These are phyloP conservation scores for Tolypocladium paradoxum DNA, from an alignment of 2,329 filamentous ascomycete species.

Conservation along the genomic window DNA sequence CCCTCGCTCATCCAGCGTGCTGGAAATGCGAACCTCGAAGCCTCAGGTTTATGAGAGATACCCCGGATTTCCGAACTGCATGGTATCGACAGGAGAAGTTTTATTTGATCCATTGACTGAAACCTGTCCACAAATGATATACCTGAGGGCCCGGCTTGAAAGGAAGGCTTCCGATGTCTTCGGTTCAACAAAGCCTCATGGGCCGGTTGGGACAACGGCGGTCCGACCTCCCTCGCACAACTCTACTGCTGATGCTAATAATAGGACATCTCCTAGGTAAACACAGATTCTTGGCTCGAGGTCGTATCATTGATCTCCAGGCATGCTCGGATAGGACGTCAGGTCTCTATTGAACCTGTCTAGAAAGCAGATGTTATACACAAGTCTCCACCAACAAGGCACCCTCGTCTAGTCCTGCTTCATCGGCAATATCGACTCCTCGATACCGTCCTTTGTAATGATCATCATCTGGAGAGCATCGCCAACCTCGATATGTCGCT, in stretches of 20 bases:
- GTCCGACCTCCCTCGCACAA: background rate
- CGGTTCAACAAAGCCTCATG: background rate
- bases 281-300: background rate
- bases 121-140: background rate
- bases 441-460: conserved; percentile 77
- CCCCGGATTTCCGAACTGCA: no score
- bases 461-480: conserved; percentile 93
- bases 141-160: background rate
- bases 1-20: no score
- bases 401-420: conserved; percentile 66
- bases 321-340: background rate
- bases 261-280: no score
- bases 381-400: conserved; percentile 6
- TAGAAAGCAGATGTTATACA: conserved; percentile 19
- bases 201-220: background rate
- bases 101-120: background rate
- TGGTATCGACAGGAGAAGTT: background rate
- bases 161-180: background rate
- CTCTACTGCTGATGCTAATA: background rate
- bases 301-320: background rate
- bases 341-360: background rate
- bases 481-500: conserved; percentile 98
- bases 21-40: no score
- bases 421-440: conserved; percentile 72
- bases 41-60: no score